phyloP scores from a whole-genome alignment of 129 eudicot species.

The Gnaphalium uliginosum region DNA sequence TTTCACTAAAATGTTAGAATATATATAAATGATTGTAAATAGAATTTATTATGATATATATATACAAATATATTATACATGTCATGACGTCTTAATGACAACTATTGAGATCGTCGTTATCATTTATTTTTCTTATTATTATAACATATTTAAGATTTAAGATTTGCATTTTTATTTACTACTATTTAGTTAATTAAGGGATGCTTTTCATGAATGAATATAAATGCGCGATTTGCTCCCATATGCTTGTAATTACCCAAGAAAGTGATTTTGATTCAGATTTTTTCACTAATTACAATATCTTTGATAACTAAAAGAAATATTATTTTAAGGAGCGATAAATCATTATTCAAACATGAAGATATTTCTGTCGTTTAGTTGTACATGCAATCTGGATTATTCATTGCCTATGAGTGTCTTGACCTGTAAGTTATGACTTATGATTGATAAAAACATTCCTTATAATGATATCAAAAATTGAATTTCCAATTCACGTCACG shows the following conservation, averaged over 20 bases:
- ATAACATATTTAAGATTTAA: background rate
- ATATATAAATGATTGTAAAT: no score
- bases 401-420: background rate
- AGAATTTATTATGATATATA: no score
- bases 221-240: background rate
- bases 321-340: background rate
- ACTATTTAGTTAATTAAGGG: background rate
- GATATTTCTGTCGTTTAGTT: constrained; percentile 18
- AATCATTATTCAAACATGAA: background rate
- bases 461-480: no score
- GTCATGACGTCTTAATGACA: no score
- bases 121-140: no score
- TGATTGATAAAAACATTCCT: no score
- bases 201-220: constrained; percentile 20
- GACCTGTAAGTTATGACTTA: no score
- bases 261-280: constrained; percentile 21
- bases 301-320: constrained; percentile 15
- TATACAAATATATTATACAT: no score
- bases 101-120: no score
- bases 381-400: background rate
- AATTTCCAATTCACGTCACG: no score
- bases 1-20: no score
- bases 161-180: constrained; percentile 8
- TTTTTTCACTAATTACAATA: constrained; percentile 31
- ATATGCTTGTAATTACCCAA: constrained; percentile 21